Percentiles rank a stretch among this genome's conserved stretches.
phyloP scores from a whole-genome alignment of 2,329 filamentous ascomycete genomes.

The Fusarium denticulatum region DNA sequence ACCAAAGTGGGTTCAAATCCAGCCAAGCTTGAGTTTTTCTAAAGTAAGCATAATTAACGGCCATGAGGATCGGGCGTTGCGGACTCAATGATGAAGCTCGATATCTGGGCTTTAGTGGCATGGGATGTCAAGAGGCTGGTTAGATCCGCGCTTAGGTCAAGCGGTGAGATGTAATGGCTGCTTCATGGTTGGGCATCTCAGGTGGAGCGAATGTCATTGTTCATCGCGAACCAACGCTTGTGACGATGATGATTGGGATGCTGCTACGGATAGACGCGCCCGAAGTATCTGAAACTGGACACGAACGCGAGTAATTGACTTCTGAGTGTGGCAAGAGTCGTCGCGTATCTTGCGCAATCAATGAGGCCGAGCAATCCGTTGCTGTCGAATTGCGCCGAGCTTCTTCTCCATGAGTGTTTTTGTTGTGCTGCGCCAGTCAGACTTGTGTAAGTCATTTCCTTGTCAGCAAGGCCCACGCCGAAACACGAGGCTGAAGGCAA shows the following conservation, averaged over 20 bases:
- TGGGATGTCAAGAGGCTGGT: slow-evolving; percentile 6
- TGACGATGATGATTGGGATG: neutral
- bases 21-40: neutral
- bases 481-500: slow-evolving; percentile 21
- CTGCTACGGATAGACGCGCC: neutral
- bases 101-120: neutral
- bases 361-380: slow-evolving; percentile 25
- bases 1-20: neutral
- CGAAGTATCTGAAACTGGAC: slow-evolving; percentile 1
- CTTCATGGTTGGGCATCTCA: slow-evolving; percentile 11
- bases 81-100: neutral
- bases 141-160: slow-evolving; percentile 8
- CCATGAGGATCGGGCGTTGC: neutral
- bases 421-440: slow-evolving; percentile 5
- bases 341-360: slow-evolving; percentile 23
- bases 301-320: slow-evolving; percentile 10
- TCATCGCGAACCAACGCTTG: neutral
- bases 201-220: slow-evolving; percentile 23
- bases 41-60: slow-evolving; percentile 2
- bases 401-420: neutral
- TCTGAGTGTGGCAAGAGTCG: slow-evolving; percentile 29
- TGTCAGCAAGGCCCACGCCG: slow-evolving; percentile 30
- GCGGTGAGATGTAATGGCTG: slow-evolving; percentile 26
- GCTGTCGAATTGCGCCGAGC: neutral
- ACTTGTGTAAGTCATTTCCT: slow-evolving; percentile 26